Conservation (phyloP, 495 filamentous ascomycete genomes). For the Lasiosphaeria miniovina region DNA sequence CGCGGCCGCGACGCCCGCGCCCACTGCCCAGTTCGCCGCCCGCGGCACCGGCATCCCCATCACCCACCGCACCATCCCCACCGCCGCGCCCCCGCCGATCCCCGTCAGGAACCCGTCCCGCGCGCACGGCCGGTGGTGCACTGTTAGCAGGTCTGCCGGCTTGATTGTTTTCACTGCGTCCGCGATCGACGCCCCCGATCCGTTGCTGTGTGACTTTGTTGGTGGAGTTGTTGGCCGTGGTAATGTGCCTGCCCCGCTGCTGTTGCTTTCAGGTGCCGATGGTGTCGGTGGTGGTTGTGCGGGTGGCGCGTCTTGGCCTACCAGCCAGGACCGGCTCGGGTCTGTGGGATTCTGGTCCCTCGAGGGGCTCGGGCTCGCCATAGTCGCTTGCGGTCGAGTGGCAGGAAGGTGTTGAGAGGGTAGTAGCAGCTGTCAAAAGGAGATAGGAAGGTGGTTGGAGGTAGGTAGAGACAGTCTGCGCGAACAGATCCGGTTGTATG, state of each 20-base stretch:
- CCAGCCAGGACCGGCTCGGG: slow-evolving; percentile 13
- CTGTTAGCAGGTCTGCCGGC: slow-evolving; percentile 63
- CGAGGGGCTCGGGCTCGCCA: slow-evolving; percentile 1
- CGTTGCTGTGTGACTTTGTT: slow-evolving; percentile 1
- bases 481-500: too few relatives aligned
- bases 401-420: neutral
- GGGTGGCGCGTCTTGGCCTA: too few relatives aligned
- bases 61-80: slow-evolving; percentile 69
- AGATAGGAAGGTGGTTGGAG: too few relatives aligned
- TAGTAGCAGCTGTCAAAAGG: neutral
- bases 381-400: neutral
- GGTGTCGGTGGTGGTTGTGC: neutral
- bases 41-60: slow-evolving; percentile 54
- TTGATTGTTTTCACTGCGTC: slow-evolving; percentile 67
- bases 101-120: slow-evolving; percentile 78
- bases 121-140: slow-evolving; percentile 80
- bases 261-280: neutral
- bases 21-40: slow-evolving; percentile 82
- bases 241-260: neutral
- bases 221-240: slow-evolving; percentile 7
- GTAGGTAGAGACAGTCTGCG: too few relatives aligned
- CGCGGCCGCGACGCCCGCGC: slow-evolving; percentile 62
- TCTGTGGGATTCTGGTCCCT: slow-evolving; percentile 9
- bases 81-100: slow-evolving; percentile 70
- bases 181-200: slow-evolving; percentile 41